phyloP scores from a whole-genome alignment of 495 filamentous ascomycete genomes.

The Hyphodiscus hymeniophilus region DNA sequence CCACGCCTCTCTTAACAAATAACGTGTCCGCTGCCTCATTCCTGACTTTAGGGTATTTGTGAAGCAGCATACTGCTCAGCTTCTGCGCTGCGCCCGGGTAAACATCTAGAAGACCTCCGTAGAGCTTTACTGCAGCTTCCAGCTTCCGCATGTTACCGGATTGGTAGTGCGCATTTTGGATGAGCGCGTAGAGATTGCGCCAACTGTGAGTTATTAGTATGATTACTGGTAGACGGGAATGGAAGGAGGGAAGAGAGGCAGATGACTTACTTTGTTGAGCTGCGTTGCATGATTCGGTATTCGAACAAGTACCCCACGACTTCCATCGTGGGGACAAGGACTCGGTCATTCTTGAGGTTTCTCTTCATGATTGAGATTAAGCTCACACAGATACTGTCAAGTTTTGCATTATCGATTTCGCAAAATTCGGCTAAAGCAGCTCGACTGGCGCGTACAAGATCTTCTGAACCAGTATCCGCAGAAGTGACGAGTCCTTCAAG shows the following conservation, averaged over 20 bases:
- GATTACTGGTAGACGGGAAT: not conserved
- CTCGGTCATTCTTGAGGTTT: constrained; percentile 53
- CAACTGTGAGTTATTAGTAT: constrained; percentile 28
- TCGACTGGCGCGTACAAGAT: constrained; percentile 65
- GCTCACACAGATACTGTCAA: constrained; percentile 27
- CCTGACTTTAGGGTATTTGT: constrained; percentile 55
- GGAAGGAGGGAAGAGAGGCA: not conserved
- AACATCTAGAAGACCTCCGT: constrained; percentile 48
- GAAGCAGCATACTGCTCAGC: constrained; percentile 48
- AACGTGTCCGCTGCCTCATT: constrained; percentile 35
- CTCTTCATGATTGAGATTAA: constrained; percentile 35
- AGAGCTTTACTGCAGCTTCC: constrained; percentile 68
- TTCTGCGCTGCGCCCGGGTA: constrained; percentile 42
- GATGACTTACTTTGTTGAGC: constrained; percentile 13
- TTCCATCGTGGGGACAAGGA: constrained; percentile 67
- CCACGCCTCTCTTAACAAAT: constrained; percentile 23
- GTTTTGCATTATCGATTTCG: constrained; percentile 20
- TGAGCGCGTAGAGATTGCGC: constrained; percentile 53
- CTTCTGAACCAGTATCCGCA: constrained; percentile 76
- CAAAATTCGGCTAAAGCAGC: constrained; percentile 53
- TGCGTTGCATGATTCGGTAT: constrained; percentile 15
- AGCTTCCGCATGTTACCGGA: constrained; percentile 70
- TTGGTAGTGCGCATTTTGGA: constrained; percentile 76
- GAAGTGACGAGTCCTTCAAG: constrained; percentile 74
- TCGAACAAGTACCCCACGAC: constrained; percentile 56